Percentiles rank a stretch among this genome's conserved stretches.
Conservation (phyloP, 371 early-diverging fungal species). For the Lichtheimia hyalospora region DNA sequence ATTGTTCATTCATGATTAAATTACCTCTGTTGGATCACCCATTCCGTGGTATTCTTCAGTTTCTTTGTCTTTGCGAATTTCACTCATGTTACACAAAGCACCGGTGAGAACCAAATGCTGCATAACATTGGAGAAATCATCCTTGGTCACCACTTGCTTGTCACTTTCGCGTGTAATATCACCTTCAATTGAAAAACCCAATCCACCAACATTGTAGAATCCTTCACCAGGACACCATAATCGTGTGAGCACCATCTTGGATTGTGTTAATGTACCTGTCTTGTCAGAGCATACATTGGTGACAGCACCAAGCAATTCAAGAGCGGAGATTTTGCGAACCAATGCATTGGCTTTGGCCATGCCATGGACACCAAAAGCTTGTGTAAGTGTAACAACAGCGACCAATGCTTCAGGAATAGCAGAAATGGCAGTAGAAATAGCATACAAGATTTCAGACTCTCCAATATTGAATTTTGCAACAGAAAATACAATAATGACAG, state of each 20-base stretch:
- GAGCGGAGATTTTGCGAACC: constrained; percentile 85
- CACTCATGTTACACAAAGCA: constrained; percentile 76
- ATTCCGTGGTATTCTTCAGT: constrained; percentile 67
- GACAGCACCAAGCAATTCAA: constrained; percentile 90
- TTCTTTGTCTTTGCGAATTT: constrained; percentile 58
- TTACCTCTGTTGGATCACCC: constrained; percentile 83
- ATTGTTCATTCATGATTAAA: constrained; percentile 2
- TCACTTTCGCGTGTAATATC: constrained; percentile 29
- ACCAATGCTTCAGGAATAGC: constrained; percentile 96
- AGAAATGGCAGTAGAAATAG: constrained; percentile 86
- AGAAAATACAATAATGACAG: constrained; percentile 61
- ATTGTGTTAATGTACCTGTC: constrained; percentile 94
- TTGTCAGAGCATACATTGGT: constrained; percentile 95
- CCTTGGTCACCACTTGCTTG: constrained; percentile 18
- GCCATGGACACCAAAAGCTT: constrained; percentile 88
- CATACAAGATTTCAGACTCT: constrained; percentile 67
- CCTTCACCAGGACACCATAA: constrained; percentile 73
- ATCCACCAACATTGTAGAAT: constrained; percentile 59
- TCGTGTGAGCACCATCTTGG: constrained; percentile 83
- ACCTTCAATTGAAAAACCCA: constrained; percentile 53
- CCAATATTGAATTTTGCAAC: constrained; percentile 54
- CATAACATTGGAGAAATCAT: constrained; percentile 37
- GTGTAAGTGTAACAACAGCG: constrained; percentile 87
- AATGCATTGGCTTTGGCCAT: constrained; percentile 88
- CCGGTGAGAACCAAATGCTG: constrained; percentile 49